Conservation (phyloP, 495 filamentous ascomycete genomes). For the Penicillium simplicissimum region DNA sequence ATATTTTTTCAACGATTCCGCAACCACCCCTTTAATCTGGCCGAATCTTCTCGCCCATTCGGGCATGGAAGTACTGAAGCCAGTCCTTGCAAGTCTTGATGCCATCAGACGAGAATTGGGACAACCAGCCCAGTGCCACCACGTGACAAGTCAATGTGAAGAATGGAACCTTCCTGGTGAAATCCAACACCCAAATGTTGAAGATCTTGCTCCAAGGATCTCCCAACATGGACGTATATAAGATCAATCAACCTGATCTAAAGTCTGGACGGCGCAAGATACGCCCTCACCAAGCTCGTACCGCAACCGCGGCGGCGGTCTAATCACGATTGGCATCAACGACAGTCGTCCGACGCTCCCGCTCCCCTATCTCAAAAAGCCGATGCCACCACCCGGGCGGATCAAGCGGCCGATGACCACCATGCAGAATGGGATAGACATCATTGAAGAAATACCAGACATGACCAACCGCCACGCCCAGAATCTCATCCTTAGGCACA, state of each 20-base stretch:
- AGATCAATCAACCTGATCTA: neutral
- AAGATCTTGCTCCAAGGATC: neutral
- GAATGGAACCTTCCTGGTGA: neutral
- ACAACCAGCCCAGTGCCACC: neutral
- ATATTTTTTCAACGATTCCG: neutral
- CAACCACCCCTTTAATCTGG: neutral
- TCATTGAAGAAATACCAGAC: slow-evolving; percentile 98
- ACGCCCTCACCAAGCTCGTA: slow-evolving; percentile 38
- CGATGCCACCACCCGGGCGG: slow-evolving; percentile 90
- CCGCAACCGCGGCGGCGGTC: slow-evolving; percentile 41
- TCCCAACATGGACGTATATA: neutral
- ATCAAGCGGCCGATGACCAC: slow-evolving; percentile 82
- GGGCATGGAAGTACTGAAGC: neutral
- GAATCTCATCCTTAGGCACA: slow-evolving; percentile 92
- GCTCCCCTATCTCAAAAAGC: slow-evolving; percentile 63
- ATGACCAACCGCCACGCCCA: slow-evolving; percentile 90
- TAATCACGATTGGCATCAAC: slow-evolving; percentile 37
- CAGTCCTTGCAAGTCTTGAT: neutral
- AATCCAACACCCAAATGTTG: neutral
- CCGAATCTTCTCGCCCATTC: neutral
- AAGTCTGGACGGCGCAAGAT: neutral
- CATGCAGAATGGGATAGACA: slow-evolving; percentile 88
- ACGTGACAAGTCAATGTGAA: neutral
- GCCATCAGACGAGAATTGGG: neutral
- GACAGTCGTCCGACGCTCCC: slow-evolving; percentile 26